Conservation (phyloP, 495 filamentous ascomycete genomes). For the Pseudoneurospora amorphoporcata region DNA sequence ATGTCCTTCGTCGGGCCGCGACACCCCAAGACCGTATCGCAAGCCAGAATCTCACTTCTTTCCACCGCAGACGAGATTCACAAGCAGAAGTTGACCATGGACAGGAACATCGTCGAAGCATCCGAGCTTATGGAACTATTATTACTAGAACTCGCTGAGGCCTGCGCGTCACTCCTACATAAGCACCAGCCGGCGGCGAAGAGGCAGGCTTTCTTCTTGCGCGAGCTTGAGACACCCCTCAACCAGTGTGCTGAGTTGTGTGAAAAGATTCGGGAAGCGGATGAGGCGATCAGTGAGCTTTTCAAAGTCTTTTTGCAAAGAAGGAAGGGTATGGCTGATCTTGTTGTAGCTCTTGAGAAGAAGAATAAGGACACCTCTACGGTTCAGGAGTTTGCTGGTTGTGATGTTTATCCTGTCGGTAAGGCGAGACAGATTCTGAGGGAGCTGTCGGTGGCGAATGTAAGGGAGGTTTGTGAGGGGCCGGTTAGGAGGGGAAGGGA, state of each 20-base stretch:
- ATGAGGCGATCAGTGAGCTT: not conserved
- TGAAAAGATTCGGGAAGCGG: not conserved
- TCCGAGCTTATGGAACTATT: fast-evolving
- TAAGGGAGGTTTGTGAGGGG: not conserved
- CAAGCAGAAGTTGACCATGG: not conserved
- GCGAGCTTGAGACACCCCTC: not conserved
- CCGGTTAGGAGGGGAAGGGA: not conserved
- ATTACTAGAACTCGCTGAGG: not conserved
- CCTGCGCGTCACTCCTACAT: not conserved
- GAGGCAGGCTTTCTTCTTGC: not conserved
- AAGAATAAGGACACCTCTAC: not conserved
- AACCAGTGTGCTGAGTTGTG: not conserved
- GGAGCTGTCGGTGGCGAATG: not conserved
- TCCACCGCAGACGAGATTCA: not conserved
- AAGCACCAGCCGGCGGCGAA: not conserved
- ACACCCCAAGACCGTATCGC: not conserved
- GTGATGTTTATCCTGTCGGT: not conserved
- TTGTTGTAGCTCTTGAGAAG: not conserved
- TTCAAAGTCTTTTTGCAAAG: not conserved
- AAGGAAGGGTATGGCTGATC: not conserved
- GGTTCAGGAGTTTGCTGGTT: not conserved
- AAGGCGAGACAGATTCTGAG: not conserved
- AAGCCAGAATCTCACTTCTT: too few species aligned
- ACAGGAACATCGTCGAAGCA: not conserved
- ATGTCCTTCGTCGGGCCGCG: too few species aligned